These are phyloP conservation scores for Ogataea philodendri DNA, from an alignment of 805 yeast genomes.

Conservation along the genomic window DNA sequence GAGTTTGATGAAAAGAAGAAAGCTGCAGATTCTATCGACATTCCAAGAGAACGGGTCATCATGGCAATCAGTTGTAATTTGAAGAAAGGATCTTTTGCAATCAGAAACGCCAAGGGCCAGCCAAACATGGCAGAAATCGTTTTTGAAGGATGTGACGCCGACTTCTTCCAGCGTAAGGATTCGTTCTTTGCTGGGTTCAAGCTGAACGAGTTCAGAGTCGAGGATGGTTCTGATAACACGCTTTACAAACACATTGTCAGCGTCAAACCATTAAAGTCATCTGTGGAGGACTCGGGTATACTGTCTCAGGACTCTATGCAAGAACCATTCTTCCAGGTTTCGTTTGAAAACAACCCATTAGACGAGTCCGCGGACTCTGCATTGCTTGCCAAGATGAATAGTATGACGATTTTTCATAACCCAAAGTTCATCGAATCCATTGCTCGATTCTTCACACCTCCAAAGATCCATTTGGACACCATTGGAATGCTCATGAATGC, in stretches of 20 bases:
- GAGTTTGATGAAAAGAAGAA: constrained; percentile 75
- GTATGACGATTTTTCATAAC: constrained; percentile 89
- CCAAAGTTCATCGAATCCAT: constrained; percentile 78
- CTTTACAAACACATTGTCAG: constrained; percentile 86
- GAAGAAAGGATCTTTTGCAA: constrained; percentile 72
- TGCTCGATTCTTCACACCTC: constrained; percentile 77
- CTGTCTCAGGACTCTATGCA: constrained; percentile 12
- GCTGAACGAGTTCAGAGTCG: constrained; percentile 76
- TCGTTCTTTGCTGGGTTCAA: constrained; percentile 72
- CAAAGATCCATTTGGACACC: constrained; percentile 80
- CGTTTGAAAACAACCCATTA: constrained; percentile 83
- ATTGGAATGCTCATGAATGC: constrained; percentile 89
- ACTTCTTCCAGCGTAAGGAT: constrained; percentile 72
- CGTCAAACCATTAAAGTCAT: constrained; percentile 60
- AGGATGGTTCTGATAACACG: constrained; percentile 79
- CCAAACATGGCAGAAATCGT: constrained; percentile 68
- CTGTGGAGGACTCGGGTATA: constrained; percentile 29
- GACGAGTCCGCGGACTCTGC: constrained; percentile 82
- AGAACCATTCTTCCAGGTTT: constrained; percentile 76
- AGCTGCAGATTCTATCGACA: constrained; percentile 50
- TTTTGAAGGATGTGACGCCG: constrained; percentile 78
- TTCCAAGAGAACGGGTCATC: constrained; percentile 73
- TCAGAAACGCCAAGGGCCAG: constrained; percentile 42
- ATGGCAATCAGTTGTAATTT: constrained; percentile 66
- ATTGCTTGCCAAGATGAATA: constrained; percentile 67